Evolutionary conservation across 1,284 basidiomycete species (phyloP), one percentile per base, ranked within the genome.

Genomic region (Marasmius oreades): DNA sequence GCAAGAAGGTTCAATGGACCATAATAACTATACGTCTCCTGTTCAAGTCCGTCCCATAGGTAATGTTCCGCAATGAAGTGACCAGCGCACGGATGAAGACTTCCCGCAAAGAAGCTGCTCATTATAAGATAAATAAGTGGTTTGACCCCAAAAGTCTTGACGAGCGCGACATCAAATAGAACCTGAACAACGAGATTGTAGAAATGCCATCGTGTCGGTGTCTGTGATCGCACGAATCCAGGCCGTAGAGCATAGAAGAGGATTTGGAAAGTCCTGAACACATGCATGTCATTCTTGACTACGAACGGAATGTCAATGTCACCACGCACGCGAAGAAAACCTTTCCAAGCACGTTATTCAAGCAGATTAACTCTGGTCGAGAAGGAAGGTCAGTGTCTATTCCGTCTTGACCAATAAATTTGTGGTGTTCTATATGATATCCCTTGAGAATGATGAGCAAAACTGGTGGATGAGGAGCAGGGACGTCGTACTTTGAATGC

Each of bases 11-110:
- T 99, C 58, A 98, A 78, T 52, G 86, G 85, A 0, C 97, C 97
- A 64, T 99, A 98, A 71, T 99, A 99, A 56, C 89, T 93, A 73
- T 95, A 98, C 0, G 97, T 99, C 75, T 99, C 97, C 70, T 98
- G 95, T 39, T 81, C 76, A 53, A 91, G 78, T 3, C 90, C 90
- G 64, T 94, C 91, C 89, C 94, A 95, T 28, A 97, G 78, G 67
- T 95, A 96, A 70, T 97, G 94, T 73, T 98, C 95, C 3, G 95
- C 95, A 62, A 98, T 98, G 67, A 99, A 99, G 75, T 99, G 96
- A 1, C 92, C 96, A 0, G 95, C 95, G 65, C 91, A 92, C 0
- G 97, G 97, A 68, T 99, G 96, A 31, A 98, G 72, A 63, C 90
- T 93, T 0, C 96, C 96, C 5, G 96, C 96, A 66, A 98, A 95